These are phyloP conservation scores for Saccharomyces hybrid DNA, from an alignment of 1,139 yeast genomes.

Conservation along the genomic window DNA sequence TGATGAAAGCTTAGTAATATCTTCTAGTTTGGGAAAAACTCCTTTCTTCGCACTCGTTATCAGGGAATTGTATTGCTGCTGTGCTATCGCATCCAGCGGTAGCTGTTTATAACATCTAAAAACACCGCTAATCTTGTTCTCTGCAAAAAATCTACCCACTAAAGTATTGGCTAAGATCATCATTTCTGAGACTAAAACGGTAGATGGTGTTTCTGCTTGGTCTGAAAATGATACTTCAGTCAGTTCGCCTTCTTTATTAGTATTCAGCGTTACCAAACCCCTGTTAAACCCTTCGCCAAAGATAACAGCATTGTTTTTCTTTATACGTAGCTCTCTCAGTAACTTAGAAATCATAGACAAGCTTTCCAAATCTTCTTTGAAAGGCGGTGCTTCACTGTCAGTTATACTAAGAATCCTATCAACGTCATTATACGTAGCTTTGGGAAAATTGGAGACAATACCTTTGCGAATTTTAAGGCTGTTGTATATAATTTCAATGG, in stretches of 20 bases:
- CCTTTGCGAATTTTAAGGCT: conserved; percentile 36
- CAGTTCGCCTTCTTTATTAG: conserved; percentile 9
- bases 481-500: conserved; percentile 26
- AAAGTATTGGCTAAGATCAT: conserved; percentile 73
- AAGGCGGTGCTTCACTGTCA: not conserved
- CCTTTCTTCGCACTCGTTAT: conserved; percentile 23
- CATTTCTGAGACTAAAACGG: conserved; percentile 62
- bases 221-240: conserved; percentile 21
- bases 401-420: conserved; percentile 34
- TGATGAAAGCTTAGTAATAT: conserved; percentile 35
- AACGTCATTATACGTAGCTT: conserved; percentile 45
- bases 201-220: conserved; percentile 36
- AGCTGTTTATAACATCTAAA: conserved; percentile 45
- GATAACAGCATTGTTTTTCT: conserved; percentile 32
- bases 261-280: conserved; percentile 18
- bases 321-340: conserved; percentile 32
- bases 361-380: conserved; percentile 31
- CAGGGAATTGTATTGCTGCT: conserved; percentile 25
- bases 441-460: conserved; percentile 38
- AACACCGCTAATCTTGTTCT: conserved; percentile 48
- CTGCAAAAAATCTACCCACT: conserved; percentile 46
- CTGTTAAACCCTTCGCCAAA: conserved; percentile 32
- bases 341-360: conserved; percentile 33
- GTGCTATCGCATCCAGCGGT: conserved; percentile 26
- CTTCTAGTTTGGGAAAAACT: conserved; percentile 26